These are phyloP conservation scores for Vanrija sp. DNA, from an alignment of 1,284 basidiomycete genomes.

Conservation along the genomic window DNA sequence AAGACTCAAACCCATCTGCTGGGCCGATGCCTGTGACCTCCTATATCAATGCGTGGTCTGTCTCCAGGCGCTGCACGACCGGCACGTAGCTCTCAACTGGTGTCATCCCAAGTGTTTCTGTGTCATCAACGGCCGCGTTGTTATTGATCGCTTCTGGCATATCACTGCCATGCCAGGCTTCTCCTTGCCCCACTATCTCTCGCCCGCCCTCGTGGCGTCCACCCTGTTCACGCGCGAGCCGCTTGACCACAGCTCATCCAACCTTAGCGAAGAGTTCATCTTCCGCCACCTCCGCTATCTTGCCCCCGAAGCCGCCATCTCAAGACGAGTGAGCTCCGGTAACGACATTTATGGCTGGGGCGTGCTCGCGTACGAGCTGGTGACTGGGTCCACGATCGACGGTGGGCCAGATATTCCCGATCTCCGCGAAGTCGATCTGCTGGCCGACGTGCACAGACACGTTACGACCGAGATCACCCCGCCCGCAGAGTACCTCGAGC, in stretches of 20 bases:
- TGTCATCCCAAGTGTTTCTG: slow-evolving; percentile 29
- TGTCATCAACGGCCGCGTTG: slow-evolving; percentile 7
- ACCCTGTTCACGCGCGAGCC: slow-evolving; percentile 22
- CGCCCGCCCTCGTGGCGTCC: slow-evolving; percentile 7
- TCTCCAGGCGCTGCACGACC: slow-evolving; percentile 26
- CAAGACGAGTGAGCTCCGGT: slow-evolving; percentile 17
- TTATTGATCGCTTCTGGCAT: slow-evolving; percentile 15
- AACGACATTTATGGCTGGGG: slow-evolving; percentile 44
- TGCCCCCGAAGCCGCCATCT: slow-evolving; percentile 35
- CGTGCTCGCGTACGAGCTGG: slow-evolving; percentile 37
- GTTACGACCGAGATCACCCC: slow-evolving; percentile 23
- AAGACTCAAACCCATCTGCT: not conserved
- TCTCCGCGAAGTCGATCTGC: slow-evolving; percentile 22
- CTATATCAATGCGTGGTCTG: slow-evolving; percentile 24
- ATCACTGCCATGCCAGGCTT: slow-evolving; percentile 20
- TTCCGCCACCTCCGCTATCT: slow-evolving; percentile 36
- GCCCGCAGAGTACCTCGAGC: slow-evolving; percentile 22
- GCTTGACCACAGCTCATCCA: slow-evolving; percentile 11
- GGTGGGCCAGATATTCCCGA: slow-evolving; percentile 26
- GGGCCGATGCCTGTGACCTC: slow-evolving; percentile 23
- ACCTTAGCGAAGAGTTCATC: slow-evolving; percentile 25
- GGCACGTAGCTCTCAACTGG: slow-evolving; percentile 27
- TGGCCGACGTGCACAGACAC: slow-evolving; percentile 36
- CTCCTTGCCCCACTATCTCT: slow-evolving; percentile 4
- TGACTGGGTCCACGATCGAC: slow-evolving; percentile 35